These are phyloP conservation scores for Carnegiea gigantea DNA, from an alignment of 179 eudicot genomes.

Conservation along the genomic window DNA sequence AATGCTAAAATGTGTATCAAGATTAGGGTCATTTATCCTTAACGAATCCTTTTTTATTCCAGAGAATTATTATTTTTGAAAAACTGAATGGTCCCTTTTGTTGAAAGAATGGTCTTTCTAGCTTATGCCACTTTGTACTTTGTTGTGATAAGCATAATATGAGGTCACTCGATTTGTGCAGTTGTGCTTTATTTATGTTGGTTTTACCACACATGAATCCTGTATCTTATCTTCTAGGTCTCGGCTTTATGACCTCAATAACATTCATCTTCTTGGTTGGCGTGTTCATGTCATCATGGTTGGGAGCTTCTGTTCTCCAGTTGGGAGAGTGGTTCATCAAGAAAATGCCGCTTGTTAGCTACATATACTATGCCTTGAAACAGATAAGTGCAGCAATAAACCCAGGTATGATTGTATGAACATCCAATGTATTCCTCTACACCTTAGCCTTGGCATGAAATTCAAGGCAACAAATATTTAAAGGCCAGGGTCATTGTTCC, in stretches of 20 bases:
- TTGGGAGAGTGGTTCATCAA: constrained; percentile 77
- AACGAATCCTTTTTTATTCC: not conserved
- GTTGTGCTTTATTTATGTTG: not conserved
- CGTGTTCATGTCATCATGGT: constrained; percentile 78
- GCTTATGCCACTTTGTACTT: too few relatives aligned
- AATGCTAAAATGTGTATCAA: not conserved
- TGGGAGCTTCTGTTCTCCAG: constrained; percentile 66
- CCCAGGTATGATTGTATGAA: constrained; percentile 40
- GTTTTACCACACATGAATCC: not conserved
- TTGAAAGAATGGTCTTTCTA: not conserved
- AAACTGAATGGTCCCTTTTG: not conserved
- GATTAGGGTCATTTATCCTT: too few relatives aligned
- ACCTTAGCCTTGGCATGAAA: not conserved
- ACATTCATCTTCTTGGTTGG: constrained; percentile 78
- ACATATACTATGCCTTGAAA: constrained; percentile 70
- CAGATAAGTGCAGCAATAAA: constrained; percentile 79
- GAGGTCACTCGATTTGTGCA: not conserved
- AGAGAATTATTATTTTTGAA: not conserved
- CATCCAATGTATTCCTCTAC: not conserved
- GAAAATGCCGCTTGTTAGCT: constrained; percentile 70
- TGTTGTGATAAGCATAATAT: not conserved
- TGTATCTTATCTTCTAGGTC: constrained; percentile 40
- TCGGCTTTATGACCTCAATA: constrained; percentile 69
- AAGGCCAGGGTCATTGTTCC: constrained; percentile 16
- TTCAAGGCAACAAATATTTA: not conserved